A percentile compares a stretch with the other conserved stretches of the same genome.
Evolutionary conservation across 208 protist species (phyloP).

Genomic region (Lotmaria passim): DNA sequence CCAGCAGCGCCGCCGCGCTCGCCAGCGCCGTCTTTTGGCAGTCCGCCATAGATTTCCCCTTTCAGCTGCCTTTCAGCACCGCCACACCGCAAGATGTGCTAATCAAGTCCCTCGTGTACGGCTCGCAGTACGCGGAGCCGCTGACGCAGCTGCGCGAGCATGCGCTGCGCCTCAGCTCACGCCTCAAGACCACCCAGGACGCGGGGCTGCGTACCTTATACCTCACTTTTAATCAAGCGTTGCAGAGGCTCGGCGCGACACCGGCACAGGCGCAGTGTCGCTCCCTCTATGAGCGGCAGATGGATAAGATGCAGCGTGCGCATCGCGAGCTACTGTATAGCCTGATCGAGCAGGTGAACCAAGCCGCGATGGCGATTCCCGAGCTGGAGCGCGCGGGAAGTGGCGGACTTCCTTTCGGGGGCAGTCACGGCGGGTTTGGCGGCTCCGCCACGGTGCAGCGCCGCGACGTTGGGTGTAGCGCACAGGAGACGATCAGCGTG

Average conservation of each 20-base stretch:
- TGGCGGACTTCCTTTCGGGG: background rate
- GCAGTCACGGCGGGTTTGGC: background rate
- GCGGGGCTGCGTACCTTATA: conserved; percentile 45
- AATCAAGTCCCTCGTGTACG: conserved; percentile 50
- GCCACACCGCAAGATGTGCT: conserved; percentile 44
- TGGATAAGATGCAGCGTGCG: conserved; percentile 51
- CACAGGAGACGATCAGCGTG: conserved; percentile 34
- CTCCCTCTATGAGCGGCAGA: conserved; percentile 48
- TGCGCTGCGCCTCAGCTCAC: conserved; percentile 50
- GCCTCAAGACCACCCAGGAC: conserved; percentile 57
- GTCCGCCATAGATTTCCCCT: conserved; percentile 38
- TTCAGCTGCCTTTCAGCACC: conserved; percentile 55
- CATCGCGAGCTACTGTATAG: conserved; percentile 67
- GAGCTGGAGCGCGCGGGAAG: conserved; percentile 34
- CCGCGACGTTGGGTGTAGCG: conserved; percentile 39
- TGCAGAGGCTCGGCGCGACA: conserved; percentile 3
- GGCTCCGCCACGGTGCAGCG: conserved; percentile 17
- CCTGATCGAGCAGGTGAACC: conserved; percentile 48
- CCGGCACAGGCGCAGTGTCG: conserved; percentile 17
- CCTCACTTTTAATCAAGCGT: conserved; percentile 31
- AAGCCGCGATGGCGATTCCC: conserved; percentile 24
- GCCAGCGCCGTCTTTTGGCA: conserved; percentile 17
- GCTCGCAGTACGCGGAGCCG: conserved; percentile 46
- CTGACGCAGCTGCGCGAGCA: conserved; percentile 45
- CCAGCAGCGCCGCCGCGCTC: conserved; percentile 4